phyloP scores from a whole-genome alignment of 441 rosid genomes.

The Erodium moschatum region DNA sequence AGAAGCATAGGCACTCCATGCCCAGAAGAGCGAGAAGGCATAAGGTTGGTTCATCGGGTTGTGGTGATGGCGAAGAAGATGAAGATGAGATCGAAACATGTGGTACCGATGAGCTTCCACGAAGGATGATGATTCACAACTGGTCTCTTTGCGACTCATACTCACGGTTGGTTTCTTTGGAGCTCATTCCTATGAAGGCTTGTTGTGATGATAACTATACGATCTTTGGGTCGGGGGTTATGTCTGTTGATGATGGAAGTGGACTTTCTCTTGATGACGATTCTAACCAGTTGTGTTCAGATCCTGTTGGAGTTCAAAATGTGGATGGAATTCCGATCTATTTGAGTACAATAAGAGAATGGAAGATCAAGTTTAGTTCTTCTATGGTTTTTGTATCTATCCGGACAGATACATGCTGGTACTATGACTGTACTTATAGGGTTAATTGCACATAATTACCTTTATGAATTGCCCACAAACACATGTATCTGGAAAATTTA shows the following conservation, averaged over 20 bases:
- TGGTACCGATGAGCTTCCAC: slow-evolving; percentile 44
- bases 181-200: slow-evolving; percentile 68
- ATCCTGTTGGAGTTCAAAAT: slow-evolving; percentile 25
- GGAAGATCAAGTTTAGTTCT: slow-evolving; percentile 65
- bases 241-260: slow-evolving; percentile 55
- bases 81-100: slow-evolving; percentile 32
- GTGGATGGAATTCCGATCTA: slow-evolving; percentile 43
- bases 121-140: slow-evolving; percentile 45
- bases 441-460: no score
- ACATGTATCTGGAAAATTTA: no score
- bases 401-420: slow-evolving; percentile 81
- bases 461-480: no score
- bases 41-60: slow-evolving; percentile 21
- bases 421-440: slow-evolving; percentile 11
- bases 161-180: slow-evolving; percentile 56
- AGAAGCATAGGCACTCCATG: slow-evolving; percentile 26
- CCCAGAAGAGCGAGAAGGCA: slow-evolving; percentile 24
- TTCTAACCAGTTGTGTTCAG: slow-evolving; percentile 33
- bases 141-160: slow-evolving; percentile 79
- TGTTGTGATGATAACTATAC: slow-evolving; percentile 63
- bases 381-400: slow-evolving; percentile 44
- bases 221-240: slow-evolving; percentile 62
- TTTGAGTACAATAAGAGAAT: slow-evolving; percentile 67
- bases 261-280: slow-evolving; percentile 42
- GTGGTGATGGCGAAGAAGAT: slow-evolving; percentile 37